Percentiles rank a stretch among this genome's conserved stretches.
These are phyloP conservation scores for Pseudogymnoascus sp. DNA, from an alignment of 2,329 filamentous ascomycete genomes.

Conservation along the genomic window DNA sequence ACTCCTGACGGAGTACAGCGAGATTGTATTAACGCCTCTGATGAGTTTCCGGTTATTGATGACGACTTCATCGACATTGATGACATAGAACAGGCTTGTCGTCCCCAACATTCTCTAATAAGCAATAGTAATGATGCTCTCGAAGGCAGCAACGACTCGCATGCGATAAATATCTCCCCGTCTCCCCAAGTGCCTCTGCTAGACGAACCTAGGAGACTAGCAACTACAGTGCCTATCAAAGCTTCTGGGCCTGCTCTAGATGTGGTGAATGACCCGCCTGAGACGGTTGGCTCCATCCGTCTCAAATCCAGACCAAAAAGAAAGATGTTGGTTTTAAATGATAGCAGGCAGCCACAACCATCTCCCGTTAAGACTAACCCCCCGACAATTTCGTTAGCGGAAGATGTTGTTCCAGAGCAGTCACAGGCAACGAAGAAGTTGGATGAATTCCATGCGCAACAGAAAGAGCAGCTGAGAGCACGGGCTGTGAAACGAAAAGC, in stretches of 20 bases:
- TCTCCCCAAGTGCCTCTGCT: not conserved
- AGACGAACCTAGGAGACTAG: not conserved
- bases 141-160: not conserved
- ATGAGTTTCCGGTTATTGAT: not conserved
- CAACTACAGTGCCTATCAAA: not conserved
- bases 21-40: not conserved
- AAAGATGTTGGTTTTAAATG: conserved; percentile 3
- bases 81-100: not conserved
- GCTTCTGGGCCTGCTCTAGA: not conserved
- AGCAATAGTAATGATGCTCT: not conserved
- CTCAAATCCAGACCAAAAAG: conserved; percentile 10
- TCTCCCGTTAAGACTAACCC: not conserved
- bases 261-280: not conserved
- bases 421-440: conserved; percentile 9
- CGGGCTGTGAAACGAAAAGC: not conserved
- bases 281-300: not conserved
- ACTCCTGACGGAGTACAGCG: not conserved
- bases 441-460: not conserved
- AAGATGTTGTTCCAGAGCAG: not conserved
- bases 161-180: not conserved
- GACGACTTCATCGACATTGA: conserved; percentile 9
- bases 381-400: not conserved
- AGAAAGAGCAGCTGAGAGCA: not conserved
- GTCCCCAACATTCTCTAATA: not conserved
- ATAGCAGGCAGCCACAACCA: not conserved